Evolutionary conservation across 2,329 filamentous ascomycete genomes (phyloP).

Genomic region (Ophiocordyceps camponoti-leonardi): DNA sequence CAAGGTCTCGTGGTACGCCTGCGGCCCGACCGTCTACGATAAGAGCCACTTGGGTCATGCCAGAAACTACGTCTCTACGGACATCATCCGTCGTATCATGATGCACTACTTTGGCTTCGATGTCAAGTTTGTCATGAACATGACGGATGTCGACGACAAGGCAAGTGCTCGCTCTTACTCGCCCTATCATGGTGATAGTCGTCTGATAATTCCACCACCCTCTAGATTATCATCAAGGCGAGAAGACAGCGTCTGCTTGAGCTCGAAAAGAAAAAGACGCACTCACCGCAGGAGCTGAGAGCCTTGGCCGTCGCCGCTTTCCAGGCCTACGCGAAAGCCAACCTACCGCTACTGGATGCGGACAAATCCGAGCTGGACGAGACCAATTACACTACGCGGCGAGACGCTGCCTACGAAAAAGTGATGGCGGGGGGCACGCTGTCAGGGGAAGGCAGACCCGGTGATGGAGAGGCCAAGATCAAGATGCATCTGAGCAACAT

Average conservation of each 20-base stretch:
- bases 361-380: conserved; percentile 25
- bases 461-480: conserved; percentile 69
- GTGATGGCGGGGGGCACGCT: conserved; percentile 38
- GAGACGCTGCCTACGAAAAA: conserved; percentile 34
- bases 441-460: conserved; percentile 39
- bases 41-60: conserved; percentile 71
- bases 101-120: conserved; percentile 69
- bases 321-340: conserved; percentile 35
- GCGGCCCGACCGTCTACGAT: conserved; percentile 75
- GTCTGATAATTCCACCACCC: not conserved
- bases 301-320: conserved; percentile 36
- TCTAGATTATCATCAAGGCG: conserved; percentile 40
- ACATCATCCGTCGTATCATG: conserved; percentile 72
- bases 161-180: conserved; percentile 16
- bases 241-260: conserved; percentile 69
- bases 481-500: conserved; percentile 72
- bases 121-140: conserved; percentile 83
- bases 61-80: conserved; percentile 78
- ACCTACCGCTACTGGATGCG: conserved; percentile 32
- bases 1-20: conserved; percentile 74
- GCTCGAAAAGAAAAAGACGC: conserved; percentile 55
- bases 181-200: not conserved
- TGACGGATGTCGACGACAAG: conserved; percentile 71
- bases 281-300: conserved; percentile 26
- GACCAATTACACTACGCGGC: conserved; percentile 29